A percentile compares a stretch with the other conserved stretches of the same genome.
phyloP scores from a whole-genome alignment of 2,329 filamentous ascomycete genomes.

The Penicillium fuscoglaucum region DNA sequence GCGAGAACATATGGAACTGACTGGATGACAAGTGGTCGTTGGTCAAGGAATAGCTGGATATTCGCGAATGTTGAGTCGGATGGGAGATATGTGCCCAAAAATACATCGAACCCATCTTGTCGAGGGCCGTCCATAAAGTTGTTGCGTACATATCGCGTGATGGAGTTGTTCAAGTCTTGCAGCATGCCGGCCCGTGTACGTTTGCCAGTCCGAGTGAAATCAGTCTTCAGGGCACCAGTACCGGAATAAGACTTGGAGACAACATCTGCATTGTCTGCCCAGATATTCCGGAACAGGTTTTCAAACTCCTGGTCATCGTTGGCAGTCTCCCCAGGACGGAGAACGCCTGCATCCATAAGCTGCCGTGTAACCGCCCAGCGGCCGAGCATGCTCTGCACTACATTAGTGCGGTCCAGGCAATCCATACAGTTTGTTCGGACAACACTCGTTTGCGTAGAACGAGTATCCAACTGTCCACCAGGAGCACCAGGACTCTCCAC shows the following conservation, averaged over 20 bases:
- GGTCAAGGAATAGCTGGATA: slow-evolving; percentile 76
- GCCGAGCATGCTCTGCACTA: slow-evolving; percentile 95
- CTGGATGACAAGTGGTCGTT: slow-evolving; percentile 82
- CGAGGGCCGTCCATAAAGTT: slow-evolving; percentile 93
- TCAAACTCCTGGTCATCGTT: slow-evolving; percentile 81
- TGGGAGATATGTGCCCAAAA: slow-evolving; percentile 82
- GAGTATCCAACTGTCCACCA: slow-evolving; percentile 73
- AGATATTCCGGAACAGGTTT: slow-evolving; percentile 90
- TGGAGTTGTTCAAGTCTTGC: slow-evolving; percentile 82
- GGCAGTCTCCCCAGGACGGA: slow-evolving; percentile 73
- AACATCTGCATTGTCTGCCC: slow-evolving; percentile 97
- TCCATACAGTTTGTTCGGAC: slow-evolving; percentile 99
- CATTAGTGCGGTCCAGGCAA: slow-evolving; percentile 94
- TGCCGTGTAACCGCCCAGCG: slow-evolving; percentile 86
- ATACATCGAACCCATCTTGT: slow-evolving; percentile 94
- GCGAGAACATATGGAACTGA: slow-evolving; percentile 88
- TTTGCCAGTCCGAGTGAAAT: slow-evolving; percentile 90
- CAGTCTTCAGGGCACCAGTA: slow-evolving; percentile 95
- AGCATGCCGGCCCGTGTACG: slow-evolving; percentile 82
- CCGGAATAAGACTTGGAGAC: slow-evolving; percentile 92
- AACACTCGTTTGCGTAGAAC: slow-evolving; percentile 80
- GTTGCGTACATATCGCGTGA: slow-evolving; percentile 87
- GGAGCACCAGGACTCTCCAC: slow-evolving; percentile 75
- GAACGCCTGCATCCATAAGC: slow-evolving; percentile 78
- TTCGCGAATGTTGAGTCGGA: slow-evolving; percentile 69